A percentile compares a stretch with the other conserved stretches of the same genome.
These are phyloP conservation scores for Aspergillus brunneoviolaceus DNA, from an alignment of 2,329 filamentous ascomycete species.

Conservation along the genomic window DNA sequence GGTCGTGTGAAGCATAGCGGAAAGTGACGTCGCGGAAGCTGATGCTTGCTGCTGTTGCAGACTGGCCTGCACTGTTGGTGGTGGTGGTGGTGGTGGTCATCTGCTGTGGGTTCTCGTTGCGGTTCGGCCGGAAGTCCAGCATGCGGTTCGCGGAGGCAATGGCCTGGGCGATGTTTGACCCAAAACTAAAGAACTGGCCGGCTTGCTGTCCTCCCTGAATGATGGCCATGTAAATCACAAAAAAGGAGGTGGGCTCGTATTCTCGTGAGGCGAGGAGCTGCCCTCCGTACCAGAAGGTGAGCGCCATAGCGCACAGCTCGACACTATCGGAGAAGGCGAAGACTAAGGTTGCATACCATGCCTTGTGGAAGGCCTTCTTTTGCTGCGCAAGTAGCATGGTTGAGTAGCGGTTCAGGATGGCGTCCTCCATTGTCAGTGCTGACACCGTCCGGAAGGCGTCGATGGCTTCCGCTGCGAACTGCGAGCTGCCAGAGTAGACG, in stretches of 20 bases:
- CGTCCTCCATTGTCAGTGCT: constrained; percentile 67
- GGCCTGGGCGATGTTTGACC: constrained; percentile 52
- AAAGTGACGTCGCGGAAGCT: constrained; percentile 6
- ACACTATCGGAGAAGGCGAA: constrained; percentile 70
- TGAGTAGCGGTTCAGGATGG: constrained; percentile 63
- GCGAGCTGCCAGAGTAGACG: constrained; percentile 69
- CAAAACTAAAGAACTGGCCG: constrained; percentile 66
- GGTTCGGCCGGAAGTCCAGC: constrained; percentile 28
- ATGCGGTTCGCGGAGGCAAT: constrained; percentile 40
- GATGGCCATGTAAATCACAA: constrained; percentile 63
- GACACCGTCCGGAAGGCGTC: constrained; percentile 71
- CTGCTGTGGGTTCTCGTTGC: constrained; percentile 14
- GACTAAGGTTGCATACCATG: constrained; percentile 61
- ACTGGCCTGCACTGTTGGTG: not conserved
- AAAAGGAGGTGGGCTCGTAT: constrained; percentile 51
- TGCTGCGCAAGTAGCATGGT: constrained; percentile 61
- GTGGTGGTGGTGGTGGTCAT: not conserved
- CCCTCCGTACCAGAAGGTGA: constrained; percentile 60
- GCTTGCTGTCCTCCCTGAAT: constrained; percentile 67
- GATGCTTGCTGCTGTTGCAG: not conserved
- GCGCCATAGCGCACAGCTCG: constrained; percentile 62
- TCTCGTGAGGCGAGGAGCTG: constrained; percentile 57
- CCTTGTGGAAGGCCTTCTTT: constrained; percentile 58
- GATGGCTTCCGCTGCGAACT: constrained; percentile 73
- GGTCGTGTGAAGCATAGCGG: constrained; percentile 23